These are phyloP conservation scores for Plasmodium berghei DNA, from an alignment of 169 alveolate species.

Conservation along the genomic window DNA sequence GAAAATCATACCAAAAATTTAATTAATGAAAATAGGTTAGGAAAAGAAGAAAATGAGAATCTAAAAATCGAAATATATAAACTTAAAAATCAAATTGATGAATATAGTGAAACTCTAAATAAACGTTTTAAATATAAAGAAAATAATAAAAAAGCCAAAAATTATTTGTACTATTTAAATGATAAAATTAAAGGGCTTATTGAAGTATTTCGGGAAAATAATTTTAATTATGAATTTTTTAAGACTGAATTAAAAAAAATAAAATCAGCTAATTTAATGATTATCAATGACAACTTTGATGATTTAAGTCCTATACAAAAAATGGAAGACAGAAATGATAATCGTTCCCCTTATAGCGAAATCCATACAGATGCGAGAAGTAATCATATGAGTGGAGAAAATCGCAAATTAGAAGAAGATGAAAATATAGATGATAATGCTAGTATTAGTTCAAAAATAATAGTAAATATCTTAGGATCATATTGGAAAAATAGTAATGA, in stretches of 20 bases:
- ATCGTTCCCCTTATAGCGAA: slow-evolving; percentile 3
- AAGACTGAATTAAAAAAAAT: slow-evolving; percentile 59
- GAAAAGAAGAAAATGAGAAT: slow-evolving; percentile 51
- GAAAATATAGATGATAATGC: slow-evolving; percentile 20
- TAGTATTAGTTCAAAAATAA: slow-evolving; percentile 43
- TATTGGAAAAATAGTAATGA: background rate
- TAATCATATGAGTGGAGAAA: background rate
- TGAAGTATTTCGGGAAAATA: slow-evolving; percentile 50
- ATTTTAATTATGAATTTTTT: slow-evolving; percentile 51
- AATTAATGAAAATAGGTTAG: slow-evolving; percentile 28
- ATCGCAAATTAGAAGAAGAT: slow-evolving; percentile 29
- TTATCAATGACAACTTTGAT: slow-evolving; percentile 56
- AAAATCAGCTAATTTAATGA: slow-evolving; percentile 58
- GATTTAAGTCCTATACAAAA: background rate
- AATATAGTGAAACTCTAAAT: slow-evolving; percentile 26
- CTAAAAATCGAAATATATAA: slow-evolving; percentile 56
- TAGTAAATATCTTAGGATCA: slow-evolving; percentile 33
- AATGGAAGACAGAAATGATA: background rate
- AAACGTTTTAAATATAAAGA: slow-evolving; percentile 25
- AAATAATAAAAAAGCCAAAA: slow-evolving; percentile 32
- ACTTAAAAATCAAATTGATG: slow-evolving; percentile 45
- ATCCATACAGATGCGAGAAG: no score
- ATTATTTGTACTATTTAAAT: slow-evolving; percentile 62
- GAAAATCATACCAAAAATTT: slow-evolving; percentile 5
- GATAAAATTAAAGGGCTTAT: slow-evolving; percentile 70